phyloP scores from a whole-genome alignment of 2,329 filamentous ascomycete species.

The Bertia moriformis region DNA sequence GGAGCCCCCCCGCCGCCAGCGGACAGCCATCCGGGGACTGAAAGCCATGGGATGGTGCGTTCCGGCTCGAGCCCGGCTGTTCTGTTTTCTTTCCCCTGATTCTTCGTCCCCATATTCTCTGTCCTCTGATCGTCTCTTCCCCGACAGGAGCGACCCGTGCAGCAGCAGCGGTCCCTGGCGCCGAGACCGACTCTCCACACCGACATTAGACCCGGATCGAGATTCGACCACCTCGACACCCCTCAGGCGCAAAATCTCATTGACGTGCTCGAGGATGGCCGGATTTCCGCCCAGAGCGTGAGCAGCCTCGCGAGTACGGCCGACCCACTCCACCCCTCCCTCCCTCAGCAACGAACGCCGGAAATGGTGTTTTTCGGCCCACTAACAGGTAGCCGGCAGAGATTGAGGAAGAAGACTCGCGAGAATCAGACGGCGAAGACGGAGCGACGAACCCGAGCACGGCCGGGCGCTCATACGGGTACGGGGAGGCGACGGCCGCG shows the following conservation, averaged over 20 bases:
- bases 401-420: neutral
- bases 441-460: neutral
- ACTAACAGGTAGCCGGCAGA: no score
- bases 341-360: no score
- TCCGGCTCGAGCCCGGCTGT: constrained; percentile 7
- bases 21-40: no score
- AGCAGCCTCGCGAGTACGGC: constrained; percentile 63
- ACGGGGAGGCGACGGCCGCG: no score
- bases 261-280: constrained; percentile 49
- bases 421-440: neutral
- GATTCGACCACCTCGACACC: constrained; percentile 57
- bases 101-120: no score
- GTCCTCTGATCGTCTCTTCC: no score
- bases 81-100: constrained; percentile 4
- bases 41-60: constrained; percentile 1
- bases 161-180: no score
- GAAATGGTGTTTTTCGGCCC: no score
- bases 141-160: no score
- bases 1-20: no score
- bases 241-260: constrained; percentile 72
- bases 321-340: neutral
- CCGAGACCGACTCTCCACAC: constrained; percentile 56
- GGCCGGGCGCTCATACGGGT: neutral
- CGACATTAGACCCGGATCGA: constrained; percentile 50
- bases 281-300: constrained; percentile 49